Evolutionary conservation across 805 yeast genomes (phyloP), one percentile per base, ranked within the genome.

Genomic region (Starmerella bombi): DNA sequence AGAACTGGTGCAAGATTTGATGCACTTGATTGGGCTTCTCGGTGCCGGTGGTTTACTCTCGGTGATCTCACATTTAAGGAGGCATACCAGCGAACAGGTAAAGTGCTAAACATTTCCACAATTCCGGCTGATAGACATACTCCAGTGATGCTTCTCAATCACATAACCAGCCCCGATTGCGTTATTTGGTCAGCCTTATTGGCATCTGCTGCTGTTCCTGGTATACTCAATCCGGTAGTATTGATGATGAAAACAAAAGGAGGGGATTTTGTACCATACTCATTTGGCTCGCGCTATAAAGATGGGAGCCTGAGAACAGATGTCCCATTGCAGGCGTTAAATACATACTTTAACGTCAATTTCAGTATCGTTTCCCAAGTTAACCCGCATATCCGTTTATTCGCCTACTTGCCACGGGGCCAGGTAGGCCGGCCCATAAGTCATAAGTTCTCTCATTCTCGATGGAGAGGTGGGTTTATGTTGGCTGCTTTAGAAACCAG

Each of bases 191-290:
- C 82, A 2, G 64, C 85, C 0, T 60, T 80, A 42, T 60, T 80
- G 31, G 91, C 91, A 0, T 76, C 84, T 3, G 72, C 83, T 4
- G 91, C 91, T 0, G 91, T 81, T 6, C 93, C 93, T 0, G 91
- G 91, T 0, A 77, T 80, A 12, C 60, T 80, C 41, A 77, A 77
- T 46, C 93, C 93, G 0, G 86, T 80, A 17, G 84, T 78, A 14
- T 59, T 80, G 40, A 77, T 80, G 85, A 77, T 73, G 74, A 75
- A 75, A 51, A 63, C 64, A 14, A 64, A 62, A 8, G 44, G 46
- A 0, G 62, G 61, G 32, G 56, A 62, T 25, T 65, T 78, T 5
- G 63, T 65, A 2, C 88, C 93, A 2, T 80, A 77, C 54, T 74
- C 80, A 17, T 67, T 80, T 51, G 91, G 91, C 0, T 73, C 67